These are phyloP conservation scores for Cytospora leucostoma DNA, from an alignment of 2,329 filamentous ascomycete genomes.

Conservation along the genomic window DNA sequence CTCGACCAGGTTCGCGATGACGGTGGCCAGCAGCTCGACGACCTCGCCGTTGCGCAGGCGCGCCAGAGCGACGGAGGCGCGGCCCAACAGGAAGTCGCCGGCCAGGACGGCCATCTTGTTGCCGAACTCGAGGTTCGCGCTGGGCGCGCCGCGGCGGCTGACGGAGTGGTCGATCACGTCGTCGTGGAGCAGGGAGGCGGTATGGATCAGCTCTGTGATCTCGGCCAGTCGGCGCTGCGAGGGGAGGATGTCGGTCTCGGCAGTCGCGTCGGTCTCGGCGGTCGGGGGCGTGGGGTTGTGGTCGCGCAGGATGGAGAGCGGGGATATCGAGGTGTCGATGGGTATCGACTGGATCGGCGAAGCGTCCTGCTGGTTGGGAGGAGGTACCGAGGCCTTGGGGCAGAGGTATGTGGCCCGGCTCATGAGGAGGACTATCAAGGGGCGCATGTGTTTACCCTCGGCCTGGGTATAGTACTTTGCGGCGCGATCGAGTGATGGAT, in stretches of 20 bases:
- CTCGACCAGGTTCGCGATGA: constrained; percentile 96
- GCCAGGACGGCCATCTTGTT: constrained; percentile 99
- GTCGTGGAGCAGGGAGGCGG: constrained; percentile 93
- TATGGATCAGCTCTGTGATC: constrained; percentile 97
- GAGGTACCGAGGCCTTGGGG: constrained; percentile 55
- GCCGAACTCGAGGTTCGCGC: constrained; percentile 91
- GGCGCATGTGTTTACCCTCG: constrained; percentile 95
- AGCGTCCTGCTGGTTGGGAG: constrained; percentile 46
- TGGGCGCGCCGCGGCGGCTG: constrained; percentile 78
- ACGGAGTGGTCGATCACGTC: constrained; percentile 95
- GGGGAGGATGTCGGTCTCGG: constrained; percentile 75
- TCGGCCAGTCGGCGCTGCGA: constrained; percentile 90
- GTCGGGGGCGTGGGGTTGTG: constrained; percentile 72
- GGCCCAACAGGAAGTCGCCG: constrained; percentile 91
- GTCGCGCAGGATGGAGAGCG: constrained; percentile 67
- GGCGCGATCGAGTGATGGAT: constrained; percentile 90
- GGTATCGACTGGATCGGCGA: constrained; percentile 34
- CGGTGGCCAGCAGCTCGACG: constrained; percentile 88
- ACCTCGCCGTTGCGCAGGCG: constrained; percentile 91
- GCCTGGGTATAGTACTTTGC: constrained; percentile 98
- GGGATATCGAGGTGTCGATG: constrained; percentile 59
- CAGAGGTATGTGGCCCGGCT: constrained; percentile 85
- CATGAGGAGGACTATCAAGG: constrained; percentile 94
- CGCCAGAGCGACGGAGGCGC: constrained; percentile 90
- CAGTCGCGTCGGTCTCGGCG: constrained; percentile 43